Base-by-base conservation (phyloP, 495 filamentous ascomycete species). In the Hypoxylon fuscum region DNA sequence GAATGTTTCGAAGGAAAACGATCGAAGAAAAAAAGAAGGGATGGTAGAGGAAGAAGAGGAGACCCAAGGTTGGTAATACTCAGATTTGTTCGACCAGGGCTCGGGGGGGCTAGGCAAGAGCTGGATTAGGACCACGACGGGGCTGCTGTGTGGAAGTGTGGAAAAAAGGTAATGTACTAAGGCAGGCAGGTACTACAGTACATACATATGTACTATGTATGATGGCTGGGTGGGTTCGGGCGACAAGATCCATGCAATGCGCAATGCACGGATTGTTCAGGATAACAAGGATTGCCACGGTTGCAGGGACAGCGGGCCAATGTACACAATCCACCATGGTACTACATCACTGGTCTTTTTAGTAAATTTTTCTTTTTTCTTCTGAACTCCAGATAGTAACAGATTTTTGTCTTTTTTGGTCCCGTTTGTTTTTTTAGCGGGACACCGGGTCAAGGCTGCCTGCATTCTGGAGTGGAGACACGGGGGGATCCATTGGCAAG, bases 81-180 rank as follows among this genome's bases (percentile, higher is more conserved):
- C 53, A 62, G 64, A 67, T 67, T 67, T 62, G 59, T 63, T 67
- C 63, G 64, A 67, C 64, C 48, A 67, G 64, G 64, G 58, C 58
- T 62, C 43, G 52, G 64, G 25, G n/a, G 57, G 58, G 64, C 64
- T 63, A 67, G 64, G 64, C 64, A 63, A 34, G 58, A 67, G 64
- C 59, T 62, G 64, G 64, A 62, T 63, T 62, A 41, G 48, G 53
- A 62, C 59, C 32, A 54, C 48, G 58, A 62, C 47, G 51, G n/a
- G 34, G 34, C n/a, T 57, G 57, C 44, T 56, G 34, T 41, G 46
- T 50, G 59, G 40, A 52, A 52, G 45, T 45, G 34, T 37, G 34
- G 34, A 37, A 3, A 37, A n/a, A 14, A 29, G 27, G 27, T 29
- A 34, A 8, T 12, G 10, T 34, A 11, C n/a, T 34, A 34, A 2